A percentile compares a stretch with the other conserved stretches of the same genome.
Conservation (phyloP, 805 yeast genomes). For the Blastobotrys terrestris region DNA sequence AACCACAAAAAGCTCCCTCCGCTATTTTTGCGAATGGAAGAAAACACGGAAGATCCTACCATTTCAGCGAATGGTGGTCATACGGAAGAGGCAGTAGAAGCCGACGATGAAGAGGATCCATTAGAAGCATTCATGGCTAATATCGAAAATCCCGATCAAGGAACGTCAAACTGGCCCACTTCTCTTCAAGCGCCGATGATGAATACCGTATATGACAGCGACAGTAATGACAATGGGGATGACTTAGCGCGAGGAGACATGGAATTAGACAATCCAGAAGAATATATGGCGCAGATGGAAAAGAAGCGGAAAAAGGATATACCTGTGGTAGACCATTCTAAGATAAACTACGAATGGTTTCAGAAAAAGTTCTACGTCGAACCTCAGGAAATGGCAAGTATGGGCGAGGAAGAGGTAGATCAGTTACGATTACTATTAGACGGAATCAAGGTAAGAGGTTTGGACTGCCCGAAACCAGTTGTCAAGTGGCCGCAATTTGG, state of each 20-base stretch:
- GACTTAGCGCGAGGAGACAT: too few relatives aligned
- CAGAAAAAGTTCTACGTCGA: slow-evolving; percentile 58
- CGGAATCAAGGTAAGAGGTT: slow-evolving; percentile 63
- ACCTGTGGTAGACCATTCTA: slow-evolving; percentile 41
- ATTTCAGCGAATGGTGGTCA: slow-evolving; percentile 4
- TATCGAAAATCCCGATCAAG: slow-evolving; percentile 13
- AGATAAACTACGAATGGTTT: slow-evolving; percentile 46
- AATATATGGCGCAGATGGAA: slow-evolving; percentile 27
- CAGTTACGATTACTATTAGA: slow-evolving; percentile 48
- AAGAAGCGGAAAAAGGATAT: slow-evolving; percentile 46
- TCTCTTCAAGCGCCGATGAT: slow-evolving; percentile 12
- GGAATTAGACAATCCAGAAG: slow-evolving; percentile 26
- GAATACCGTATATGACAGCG: slow-evolving; percentile 14
- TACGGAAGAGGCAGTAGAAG: too few relatives aligned
- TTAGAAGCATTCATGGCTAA: slow-evolving; percentile 42
- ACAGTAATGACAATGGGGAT: too few relatives aligned
- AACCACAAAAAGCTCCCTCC: slow-evolving; percentile 1
- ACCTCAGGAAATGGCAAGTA: slow-evolving; percentile 43
- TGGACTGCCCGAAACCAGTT: slow-evolving; percentile 56
- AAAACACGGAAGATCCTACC: neutral
- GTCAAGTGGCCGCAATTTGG: slow-evolving; percentile 78
- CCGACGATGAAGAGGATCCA: slow-evolving; percentile 31
- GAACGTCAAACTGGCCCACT: neutral
- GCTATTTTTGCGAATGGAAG: slow-evolving; percentile 2
- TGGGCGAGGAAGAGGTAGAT: slow-evolving; percentile 52